A percentile compares a stretch with the other conserved stretches of the same genome.
These are phyloP conservation scores for Fraxinus greggii DNA, from an alignment of 305 asterid genomes.

Conservation along the genomic window DNA sequence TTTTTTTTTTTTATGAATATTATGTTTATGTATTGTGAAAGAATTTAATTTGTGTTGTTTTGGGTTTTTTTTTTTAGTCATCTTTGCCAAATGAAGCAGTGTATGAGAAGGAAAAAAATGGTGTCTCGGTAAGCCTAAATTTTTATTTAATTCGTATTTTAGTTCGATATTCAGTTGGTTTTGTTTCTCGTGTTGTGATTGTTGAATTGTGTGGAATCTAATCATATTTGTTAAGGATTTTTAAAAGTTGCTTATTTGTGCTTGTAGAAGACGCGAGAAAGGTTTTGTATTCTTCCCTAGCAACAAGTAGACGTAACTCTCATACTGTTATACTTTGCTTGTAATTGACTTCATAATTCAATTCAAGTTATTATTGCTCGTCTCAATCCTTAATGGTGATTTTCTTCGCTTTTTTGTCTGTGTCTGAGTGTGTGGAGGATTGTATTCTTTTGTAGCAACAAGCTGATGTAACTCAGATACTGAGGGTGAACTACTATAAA, in stretches of 20 bases:
- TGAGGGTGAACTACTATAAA: not conserved
- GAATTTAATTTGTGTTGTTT: not conserved
- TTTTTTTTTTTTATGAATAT: not conserved
- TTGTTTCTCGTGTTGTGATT: not conserved
- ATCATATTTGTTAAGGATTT: not conserved
- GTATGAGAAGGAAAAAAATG: constrained; percentile 62
- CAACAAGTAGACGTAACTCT: not conserved
- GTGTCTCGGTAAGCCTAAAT: constrained; percentile 51
- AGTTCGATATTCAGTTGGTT: not conserved
- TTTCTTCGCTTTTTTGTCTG: not conserved
- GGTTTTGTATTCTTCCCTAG: not conserved
- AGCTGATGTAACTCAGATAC: not conserved
- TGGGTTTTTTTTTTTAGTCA: constrained; percentile 36
- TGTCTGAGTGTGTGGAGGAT: not conserved
- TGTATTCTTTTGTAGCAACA: not conserved
- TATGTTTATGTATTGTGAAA: not conserved
- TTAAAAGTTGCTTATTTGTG: not conserved
- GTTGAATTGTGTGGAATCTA: not conserved
- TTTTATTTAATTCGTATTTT: no score
- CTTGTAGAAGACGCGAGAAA: not conserved
- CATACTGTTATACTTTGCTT: not conserved
- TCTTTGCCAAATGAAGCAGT: constrained; percentile 70
- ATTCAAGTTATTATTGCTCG: not conserved
- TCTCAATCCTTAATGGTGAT: not conserved
- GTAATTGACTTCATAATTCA: not conserved